Evolutionary conservation across 805 yeast genomes (phyloP), one percentile per base, ranked within the genome.

Genomic region (Ogataea haglerorum): DNA sequence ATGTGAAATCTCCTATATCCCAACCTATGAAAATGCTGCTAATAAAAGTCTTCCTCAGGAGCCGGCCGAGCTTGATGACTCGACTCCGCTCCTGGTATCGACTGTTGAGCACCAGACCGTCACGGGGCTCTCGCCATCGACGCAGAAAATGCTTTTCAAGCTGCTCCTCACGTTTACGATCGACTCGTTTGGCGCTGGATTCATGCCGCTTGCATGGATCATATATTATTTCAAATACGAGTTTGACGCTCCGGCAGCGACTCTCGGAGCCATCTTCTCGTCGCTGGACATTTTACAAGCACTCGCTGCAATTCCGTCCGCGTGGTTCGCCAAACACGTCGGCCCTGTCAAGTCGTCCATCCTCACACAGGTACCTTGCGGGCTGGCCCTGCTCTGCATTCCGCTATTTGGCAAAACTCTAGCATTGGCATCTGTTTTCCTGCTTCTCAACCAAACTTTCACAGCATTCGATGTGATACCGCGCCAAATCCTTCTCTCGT

Each of bases 381-480:
- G 85, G 0, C 40, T 79, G 0, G 77, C 85, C 45, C 75, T 81
- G 52, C 68, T 76, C 2, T 35, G 69, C 10, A 67, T 79, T 9
- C 85, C 87, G 5, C 47, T 73, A 3, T 63, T 72, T 6, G 67
- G 72, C 27, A 24, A 12, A 4, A 47, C 44, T 12, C 46, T 66
- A n/a, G 44, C 57, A 0, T 34, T 54, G 2, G 84, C 91, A 0
- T 69, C 84, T 19, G 40, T 64, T 0, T 60, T 78, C 5, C 66
- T 84, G 24, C 49, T 81, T 15, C 57, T 75, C 18, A 78, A 85
- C 48, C 80, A 79, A 44, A 64, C 81, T 2, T 76, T 87, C 0
- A 70, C 81, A 2, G 78, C 90, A 2, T 87, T 89, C 90, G 97
- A 89, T 58, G 95, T 88, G 21, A 93, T 88, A 3, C 96, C 96